phyloP scores from a whole-genome alignment of 768 basidiomycete genomes.

The Leccinum pellstonianum region DNA sequence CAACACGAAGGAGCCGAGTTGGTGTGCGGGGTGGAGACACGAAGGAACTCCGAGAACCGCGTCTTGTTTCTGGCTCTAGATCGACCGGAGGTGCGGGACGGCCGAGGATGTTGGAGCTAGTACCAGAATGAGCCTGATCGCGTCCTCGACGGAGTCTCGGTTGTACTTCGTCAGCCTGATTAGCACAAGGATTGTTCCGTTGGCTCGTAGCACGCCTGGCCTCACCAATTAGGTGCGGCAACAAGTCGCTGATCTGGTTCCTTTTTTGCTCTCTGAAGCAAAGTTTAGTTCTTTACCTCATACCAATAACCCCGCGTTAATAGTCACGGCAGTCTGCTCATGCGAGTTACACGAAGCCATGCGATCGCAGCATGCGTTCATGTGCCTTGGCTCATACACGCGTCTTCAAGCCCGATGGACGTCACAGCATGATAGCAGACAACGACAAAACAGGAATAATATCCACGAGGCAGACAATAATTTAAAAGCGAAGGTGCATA shows the following conservation, averaged over 20 bases:
- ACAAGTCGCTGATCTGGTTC: conserved; percentile 10
- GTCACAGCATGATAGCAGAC: conserved; percentile 2
- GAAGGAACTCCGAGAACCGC: conserved; percentile 20
- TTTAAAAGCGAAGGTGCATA: conserved; percentile 2
- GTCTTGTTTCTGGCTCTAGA: conserved; percentile 2
- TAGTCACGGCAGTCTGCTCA: conserved; percentile 13
- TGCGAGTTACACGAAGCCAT: conserved; percentile 11
- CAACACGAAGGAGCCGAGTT: conserved; percentile 12
- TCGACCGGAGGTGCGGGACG: conserved; percentile 4
- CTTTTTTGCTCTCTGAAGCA: background rate
- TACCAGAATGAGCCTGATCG: conserved; percentile 10
- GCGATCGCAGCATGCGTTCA: conserved; percentile 22
- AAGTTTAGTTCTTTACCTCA: background rate
- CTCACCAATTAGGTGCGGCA: conserved; percentile 25
- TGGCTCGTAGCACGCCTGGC: conserved; percentile 4
- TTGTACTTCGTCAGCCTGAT: conserved; percentile 5
- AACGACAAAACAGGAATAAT: background rate
- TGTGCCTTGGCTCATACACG: conserved; percentile 15
- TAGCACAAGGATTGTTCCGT: conserved; percentile 7
- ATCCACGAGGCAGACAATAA: conserved; percentile 2
- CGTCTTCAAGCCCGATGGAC: background rate
- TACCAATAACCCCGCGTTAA: conserved; percentile 7
- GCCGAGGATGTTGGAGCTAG: conserved; percentile 6
- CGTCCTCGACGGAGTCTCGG: conserved; percentile 23
- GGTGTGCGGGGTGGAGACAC: conserved; percentile 8